Evolutionary conservation across 768 basidiomycete genomes (phyloP), one percentile per base, ranked within the genome.

Genomic region (Mycena vitilis): DNA sequence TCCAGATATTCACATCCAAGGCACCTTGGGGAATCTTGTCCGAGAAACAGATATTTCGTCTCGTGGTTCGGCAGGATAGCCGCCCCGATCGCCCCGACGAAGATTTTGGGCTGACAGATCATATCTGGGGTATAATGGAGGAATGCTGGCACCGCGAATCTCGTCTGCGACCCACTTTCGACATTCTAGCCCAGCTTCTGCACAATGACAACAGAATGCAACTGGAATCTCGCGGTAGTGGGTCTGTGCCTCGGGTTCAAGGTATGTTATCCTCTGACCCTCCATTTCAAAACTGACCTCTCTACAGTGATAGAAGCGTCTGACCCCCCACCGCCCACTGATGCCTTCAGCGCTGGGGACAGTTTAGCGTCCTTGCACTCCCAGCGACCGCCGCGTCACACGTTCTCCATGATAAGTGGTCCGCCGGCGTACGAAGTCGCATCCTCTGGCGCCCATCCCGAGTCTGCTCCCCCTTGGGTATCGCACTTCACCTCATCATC

Each of bases 81-180:
- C 72, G 76, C 20, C 76, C 76, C 9, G 76, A 77, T 45, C 73
- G 75, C 23, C 76, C 76, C 4, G 76, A 76, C 45, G 65, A 67
- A 25, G 63, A 63, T 15, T 62, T 71, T 18, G 75, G 71, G 15
- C 38, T 77, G 18, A 73, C 72, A 5, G 71, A 74, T 47, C 63
- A 66, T 42, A 70, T 73, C 2, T 77, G 76, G 76, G 71, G 69
- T 3, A 56, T 76, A 22, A 71, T 77, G 45, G 75, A 75, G 57
- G 73, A 73, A 51, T 70, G 74, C 12, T 77, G 76, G 76, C 71
- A 75, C 57, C 66, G 68, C 15, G 73, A 75, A 44, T 65, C 76
- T 10, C 65, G 73, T 13, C 54, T 73, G 37, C 72, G 76, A 11
- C 76, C 76, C 8, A 77, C 65, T 16, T 77, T 77, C 65, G 73